phyloP scores from a whole-genome alignment of 2,329 filamentous ascomycete species.

The Endothia cerciana region DNA sequence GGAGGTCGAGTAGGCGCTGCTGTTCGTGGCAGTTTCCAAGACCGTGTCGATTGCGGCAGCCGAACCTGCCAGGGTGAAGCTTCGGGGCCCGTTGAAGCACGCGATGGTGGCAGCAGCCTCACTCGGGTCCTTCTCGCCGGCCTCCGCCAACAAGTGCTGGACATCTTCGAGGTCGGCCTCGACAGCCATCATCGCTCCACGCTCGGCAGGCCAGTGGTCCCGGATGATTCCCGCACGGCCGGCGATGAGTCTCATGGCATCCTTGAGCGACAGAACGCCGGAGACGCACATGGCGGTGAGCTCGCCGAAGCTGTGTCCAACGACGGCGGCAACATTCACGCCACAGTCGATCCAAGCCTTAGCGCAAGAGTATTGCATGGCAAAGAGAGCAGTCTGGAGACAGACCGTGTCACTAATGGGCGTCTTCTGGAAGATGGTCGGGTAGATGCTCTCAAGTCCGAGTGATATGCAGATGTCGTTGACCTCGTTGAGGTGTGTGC shows the following conservation, averaged over 20 bases:
- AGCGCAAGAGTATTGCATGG: constrained; percentile 44
- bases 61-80: constrained; percentile 47
- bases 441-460: constrained; percentile 37
- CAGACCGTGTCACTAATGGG: constrained; percentile 34
- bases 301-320: constrained; percentile 50
- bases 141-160: constrained; percentile 5
- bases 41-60: constrained; percentile 38
- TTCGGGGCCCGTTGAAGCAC: constrained; percentile 50
- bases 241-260: constrained; percentile 38
- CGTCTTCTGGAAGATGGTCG: constrained; percentile 37
- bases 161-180: constrained; percentile 14
- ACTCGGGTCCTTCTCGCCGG: neutral
- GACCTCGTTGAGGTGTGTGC: constrained; percentile 33
- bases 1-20: constrained; percentile 39
- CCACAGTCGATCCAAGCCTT: constrained; percentile 44
- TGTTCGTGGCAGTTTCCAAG: neutral
- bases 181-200: constrained; percentile 45
- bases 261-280: constrained; percentile 37
- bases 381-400: constrained; percentile 46
- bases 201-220: constrained; percentile 41
- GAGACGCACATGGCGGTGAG: constrained; percentile 45
- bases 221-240: constrained; percentile 38
- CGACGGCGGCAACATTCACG: constrained; percentile 34
- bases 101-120: constrained; percentile 41
- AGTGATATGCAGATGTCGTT: constrained; percentile 26